Conservation (phyloP, 495 filamentous ascomycete genomes). For the Daldinia vernicosa region DNA sequence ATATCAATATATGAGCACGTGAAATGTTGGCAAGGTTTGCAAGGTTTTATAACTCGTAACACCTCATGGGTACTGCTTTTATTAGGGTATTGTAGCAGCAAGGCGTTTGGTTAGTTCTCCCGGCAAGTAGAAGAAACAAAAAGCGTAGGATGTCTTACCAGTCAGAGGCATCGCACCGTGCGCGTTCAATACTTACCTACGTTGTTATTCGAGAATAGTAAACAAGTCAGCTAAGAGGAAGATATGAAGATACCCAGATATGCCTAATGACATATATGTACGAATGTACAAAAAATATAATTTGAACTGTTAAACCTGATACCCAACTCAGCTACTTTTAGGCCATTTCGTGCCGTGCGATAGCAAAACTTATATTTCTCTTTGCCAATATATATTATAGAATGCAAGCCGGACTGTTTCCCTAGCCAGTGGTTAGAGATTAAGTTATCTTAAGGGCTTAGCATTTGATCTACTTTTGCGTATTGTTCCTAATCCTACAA, state of each 20-base stretch:
- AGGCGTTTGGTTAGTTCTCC: background rate
- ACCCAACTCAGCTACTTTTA: background rate
- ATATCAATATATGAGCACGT: background rate
- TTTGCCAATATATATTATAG: background rate
- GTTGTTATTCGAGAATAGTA: background rate
- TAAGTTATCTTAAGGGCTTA: background rate
- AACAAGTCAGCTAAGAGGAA: background rate
- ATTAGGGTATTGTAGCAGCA: background rate
- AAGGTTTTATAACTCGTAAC: background rate
- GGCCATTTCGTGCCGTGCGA: background rate
- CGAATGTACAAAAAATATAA: no score
- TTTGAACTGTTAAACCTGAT: background rate
- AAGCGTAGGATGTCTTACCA: background rate
- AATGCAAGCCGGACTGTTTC: background rate
- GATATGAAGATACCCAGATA: background rate
- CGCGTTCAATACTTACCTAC: background rate
- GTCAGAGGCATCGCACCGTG: background rate
- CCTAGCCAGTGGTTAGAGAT: background rate
- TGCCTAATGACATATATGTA: background rate
- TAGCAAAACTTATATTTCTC: background rate
- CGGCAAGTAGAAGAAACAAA: background rate
- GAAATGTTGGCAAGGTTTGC: background rate
- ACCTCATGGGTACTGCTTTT: background rate
- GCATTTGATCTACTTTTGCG: background rate
- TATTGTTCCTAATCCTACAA: no score